Percentiles rank a stretch among this genome's conserved stretches.
phyloP scores from a whole-genome alignment of 108 stramenopile species.

The Pseudonitzschia pungens region DNA sequence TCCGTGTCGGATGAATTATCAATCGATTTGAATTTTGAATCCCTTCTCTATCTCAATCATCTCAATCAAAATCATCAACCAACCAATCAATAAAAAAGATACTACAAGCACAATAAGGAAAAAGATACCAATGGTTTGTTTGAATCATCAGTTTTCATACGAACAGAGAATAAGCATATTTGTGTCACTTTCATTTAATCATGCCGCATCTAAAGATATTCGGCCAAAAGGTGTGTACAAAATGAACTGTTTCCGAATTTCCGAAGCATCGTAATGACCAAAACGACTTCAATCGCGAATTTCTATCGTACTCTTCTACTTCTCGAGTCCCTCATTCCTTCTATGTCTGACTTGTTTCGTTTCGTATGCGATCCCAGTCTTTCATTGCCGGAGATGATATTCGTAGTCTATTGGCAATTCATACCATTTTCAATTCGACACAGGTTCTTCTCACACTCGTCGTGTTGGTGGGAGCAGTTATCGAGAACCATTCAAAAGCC shows the following conservation, averaged over 20 bases:
- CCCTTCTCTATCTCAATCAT: too few relatives aligned
- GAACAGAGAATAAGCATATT: not conserved
- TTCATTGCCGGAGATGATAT: conserved; percentile 2
- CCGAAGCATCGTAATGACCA: too few relatives aligned
- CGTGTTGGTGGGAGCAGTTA: not conserved
- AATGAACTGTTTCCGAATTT: not conserved
- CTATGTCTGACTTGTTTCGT: not conserved
- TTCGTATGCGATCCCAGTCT: not conserved
- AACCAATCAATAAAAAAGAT: too few relatives aligned
- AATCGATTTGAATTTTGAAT: too few relatives aligned
- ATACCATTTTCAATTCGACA: not conserved
- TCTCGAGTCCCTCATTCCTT: not conserved
- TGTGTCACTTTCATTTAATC: not conserved
- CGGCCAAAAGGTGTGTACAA: not conserved
- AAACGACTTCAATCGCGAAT: not conserved
- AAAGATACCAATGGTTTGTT: too few relatives aligned
- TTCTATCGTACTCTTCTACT: not conserved
- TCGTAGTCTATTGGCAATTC: not conserved
- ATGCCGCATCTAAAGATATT: not conserved
- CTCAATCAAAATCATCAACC: too few relatives aligned
- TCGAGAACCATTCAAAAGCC: not conserved
- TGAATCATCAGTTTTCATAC: too few relatives aligned
- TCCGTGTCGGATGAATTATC: too few relatives aligned
- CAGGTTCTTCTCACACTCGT: not conserved
- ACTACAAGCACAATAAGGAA: too few relatives aligned